These are phyloP conservation scores for Apophysomyces ossiformis DNA, from an alignment of 371 early-diverging fungal species.

Conservation along the genomic window DNA sequence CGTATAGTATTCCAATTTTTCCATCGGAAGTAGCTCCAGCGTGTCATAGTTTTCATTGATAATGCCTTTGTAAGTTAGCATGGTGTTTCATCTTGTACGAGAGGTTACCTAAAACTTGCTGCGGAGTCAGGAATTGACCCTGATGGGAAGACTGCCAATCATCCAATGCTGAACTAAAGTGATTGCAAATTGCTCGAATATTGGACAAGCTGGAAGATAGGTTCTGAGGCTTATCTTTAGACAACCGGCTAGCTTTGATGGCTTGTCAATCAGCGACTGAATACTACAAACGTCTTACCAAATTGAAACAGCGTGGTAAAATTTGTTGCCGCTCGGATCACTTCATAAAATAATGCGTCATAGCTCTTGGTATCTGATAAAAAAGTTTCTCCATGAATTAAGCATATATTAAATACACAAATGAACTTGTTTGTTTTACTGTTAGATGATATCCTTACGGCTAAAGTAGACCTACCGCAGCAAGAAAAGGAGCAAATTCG, in stretches of 20 bases:
- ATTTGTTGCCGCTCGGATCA: constrained; percentile 52
- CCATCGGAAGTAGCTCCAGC: constrained; percentile 27
- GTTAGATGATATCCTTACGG: too few relatives aligned
- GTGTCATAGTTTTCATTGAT: constrained; percentile 36
- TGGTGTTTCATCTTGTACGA: not conserved
- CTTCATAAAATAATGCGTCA: constrained; percentile 58
- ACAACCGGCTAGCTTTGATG: constrained; percentile 15
- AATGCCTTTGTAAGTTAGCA: constrained; percentile 17
- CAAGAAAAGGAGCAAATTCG: constrained; percentile 39
- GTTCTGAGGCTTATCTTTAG: constrained; percentile 30
- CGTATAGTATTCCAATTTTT: constrained; percentile 31
- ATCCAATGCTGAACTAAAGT: constrained; percentile 47
- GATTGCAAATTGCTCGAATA: constrained; percentile 41
- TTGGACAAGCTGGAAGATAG: constrained; percentile 33
- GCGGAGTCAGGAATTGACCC: constrained; percentile 36
- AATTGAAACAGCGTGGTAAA: constrained; percentile 42
- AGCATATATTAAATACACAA: constrained; percentile 54
- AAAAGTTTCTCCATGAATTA: constrained; percentile 55
- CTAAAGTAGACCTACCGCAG: constrained; percentile 31
- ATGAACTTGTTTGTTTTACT: constrained; percentile 34
- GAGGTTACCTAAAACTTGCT: constrained; percentile 44
- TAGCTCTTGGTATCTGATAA: constrained; percentile 57
- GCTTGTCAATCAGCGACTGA: not conserved
- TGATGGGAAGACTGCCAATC: constrained; percentile 40
- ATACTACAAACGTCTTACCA: constrained; percentile 30